phyloP scores from a whole-genome alignment of 1,284 basidiomycete genomes.

The Phenoliferia sp. region DNA sequence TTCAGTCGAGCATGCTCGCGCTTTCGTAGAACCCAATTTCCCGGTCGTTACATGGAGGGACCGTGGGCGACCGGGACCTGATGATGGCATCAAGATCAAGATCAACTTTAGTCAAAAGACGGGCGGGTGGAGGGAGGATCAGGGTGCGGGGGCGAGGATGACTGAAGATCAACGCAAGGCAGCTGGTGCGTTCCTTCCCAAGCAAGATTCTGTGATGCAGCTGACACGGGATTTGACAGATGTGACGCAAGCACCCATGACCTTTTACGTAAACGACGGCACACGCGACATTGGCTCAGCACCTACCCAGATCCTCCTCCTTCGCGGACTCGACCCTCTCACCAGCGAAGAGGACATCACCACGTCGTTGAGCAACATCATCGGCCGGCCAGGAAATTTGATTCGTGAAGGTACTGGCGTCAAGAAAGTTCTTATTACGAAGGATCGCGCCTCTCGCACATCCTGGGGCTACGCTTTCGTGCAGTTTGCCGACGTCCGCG shows the following conservation, averaged over 20 bases:
- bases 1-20: constrained; percentile 65
- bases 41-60: constrained; percentile 30
- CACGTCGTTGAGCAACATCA: constrained; percentile 42
- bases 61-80: constrained; percentile 17
- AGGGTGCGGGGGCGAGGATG: constrained; percentile 29
- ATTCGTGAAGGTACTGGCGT: constrained; percentile 74
- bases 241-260: constrained; percentile 52
- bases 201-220: constrained; percentile 37
- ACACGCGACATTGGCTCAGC: constrained; percentile 85
- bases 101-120: constrained; percentile 46
- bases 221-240: constrained; percentile 48
- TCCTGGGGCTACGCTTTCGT: constrained; percentile 91
- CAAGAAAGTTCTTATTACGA: constrained; percentile 75
- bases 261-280: constrained; percentile 64
- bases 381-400: constrained; percentile 56
- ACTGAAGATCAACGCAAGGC: constrained; percentile 19
- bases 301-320: constrained; percentile 61
- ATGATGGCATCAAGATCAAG: constrained; percentile 30
- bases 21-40: constrained; percentile 72
- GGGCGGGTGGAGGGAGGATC: constrained; percentile 46
- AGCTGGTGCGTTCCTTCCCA: constrained; percentile 1
- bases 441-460: constrained; percentile 72
- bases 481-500: constrained; percentile 76
- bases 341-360: constrained; percentile 57
- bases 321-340: constrained; percentile 79